Percentiles rank a stretch among this genome's conserved stretches.
Conservation (phyloP, 192 early-diverging fungal species). For the Podila minutissima region DNA sequence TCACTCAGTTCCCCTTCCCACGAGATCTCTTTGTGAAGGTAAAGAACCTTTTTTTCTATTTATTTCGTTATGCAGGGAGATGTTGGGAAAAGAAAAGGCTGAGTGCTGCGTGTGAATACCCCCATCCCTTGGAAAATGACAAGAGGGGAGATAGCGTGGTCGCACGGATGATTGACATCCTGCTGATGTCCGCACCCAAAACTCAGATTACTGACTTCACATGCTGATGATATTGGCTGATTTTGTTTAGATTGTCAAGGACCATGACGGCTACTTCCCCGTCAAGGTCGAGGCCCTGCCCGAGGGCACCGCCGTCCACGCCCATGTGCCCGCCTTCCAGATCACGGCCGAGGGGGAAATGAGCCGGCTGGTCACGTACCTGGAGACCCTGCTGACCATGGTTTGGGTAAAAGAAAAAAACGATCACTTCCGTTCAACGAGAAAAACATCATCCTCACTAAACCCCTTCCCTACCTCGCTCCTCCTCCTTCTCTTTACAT, state of each 20-base stretch:
- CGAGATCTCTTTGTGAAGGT: constrained; percentile 79
- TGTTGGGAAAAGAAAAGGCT: not conserved
- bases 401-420: constrained; percentile 65
- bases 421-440: too few relatives aligned
- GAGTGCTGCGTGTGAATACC: not conserved
- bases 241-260: constrained; percentile 69
- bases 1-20: constrained; percentile 77
- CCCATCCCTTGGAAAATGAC: too few relatives aligned
- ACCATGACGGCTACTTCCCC: constrained; percentile 88
- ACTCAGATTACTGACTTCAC: not conserved
- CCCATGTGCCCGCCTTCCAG: constrained; percentile 85
- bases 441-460: not conserved
- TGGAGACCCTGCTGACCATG: constrained; percentile 88
- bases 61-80: not conserved
- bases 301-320: constrained; percentile 84
- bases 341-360: constrained; percentile 81
- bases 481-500: not conserved
- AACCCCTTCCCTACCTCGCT: too few relatives aligned
- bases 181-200: not conserved
- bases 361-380: constrained; percentile 79
- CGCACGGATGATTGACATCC: not conserved
- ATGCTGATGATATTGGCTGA: not conserved
- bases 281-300: constrained; percentile 81
- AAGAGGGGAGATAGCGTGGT: too few relatives aligned
- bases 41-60: not conserved